Base-by-base conservation (phyloP, 352 stramenopile species). In the Thalassiosira mediterranea region DNA sequence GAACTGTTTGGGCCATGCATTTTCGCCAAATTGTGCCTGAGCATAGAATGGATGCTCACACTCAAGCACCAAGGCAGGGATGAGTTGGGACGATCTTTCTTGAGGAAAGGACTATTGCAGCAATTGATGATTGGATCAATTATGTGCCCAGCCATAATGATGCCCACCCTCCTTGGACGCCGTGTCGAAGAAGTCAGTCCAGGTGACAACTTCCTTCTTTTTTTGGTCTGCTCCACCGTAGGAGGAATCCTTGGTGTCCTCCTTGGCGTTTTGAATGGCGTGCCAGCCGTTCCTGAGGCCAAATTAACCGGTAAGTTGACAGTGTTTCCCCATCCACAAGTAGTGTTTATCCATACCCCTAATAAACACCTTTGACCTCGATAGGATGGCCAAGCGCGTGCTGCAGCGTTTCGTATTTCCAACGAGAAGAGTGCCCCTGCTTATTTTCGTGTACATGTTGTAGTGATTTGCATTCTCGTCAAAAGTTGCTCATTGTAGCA, bases 361-460 rank as follows among this genome's bases (percentile, higher is more conserved):
- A n/a, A n/a, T n/a, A n/a, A n/a, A n/a, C n/a, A n/a, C n/a, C n/a
- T n/a, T n/a, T n/a, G n/a, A n/a, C n/a, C n/a, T n/a, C n/a, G n/a
- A 69, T 34, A 44, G 29, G 61, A n/a, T 79, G 60, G 61, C 70
- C 70, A n/a, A 29, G 31, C 17, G 32, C 7, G 8, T 70, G 61
- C 38, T 79, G 57, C 34, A 67, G 31, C 29, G 26, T 79, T 31
- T 44, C 53, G 31, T 79, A 64, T 23, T 57, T 69, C 21, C 40
- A 73, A 7, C 49, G 47, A 53, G 61, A 44, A 8, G 46, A 62
- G 42, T 79, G 70, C 32, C 61, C 61, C 5, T 79, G 70, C 42
- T 34, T 79, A 3, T 79, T 73, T 44, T 70, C 70, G 17, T 79
- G 61, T 21, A 69, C 32, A 17, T 79, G 42, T 15, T 79, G 70